phyloP scores from a whole-genome alignment of 805 yeast genomes.

The Yarrowia sp. region DNA sequence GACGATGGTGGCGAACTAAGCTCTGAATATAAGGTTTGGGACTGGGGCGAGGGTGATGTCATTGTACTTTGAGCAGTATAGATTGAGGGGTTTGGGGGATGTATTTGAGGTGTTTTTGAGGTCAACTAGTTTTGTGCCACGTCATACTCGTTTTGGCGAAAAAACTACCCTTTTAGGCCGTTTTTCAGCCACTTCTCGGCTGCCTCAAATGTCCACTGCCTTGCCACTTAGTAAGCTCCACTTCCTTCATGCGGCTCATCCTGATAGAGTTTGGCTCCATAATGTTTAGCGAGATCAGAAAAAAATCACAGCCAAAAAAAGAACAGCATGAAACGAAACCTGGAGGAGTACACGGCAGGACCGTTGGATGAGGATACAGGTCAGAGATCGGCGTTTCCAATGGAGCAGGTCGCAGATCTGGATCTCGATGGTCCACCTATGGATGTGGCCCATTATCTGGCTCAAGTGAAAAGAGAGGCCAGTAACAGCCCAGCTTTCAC shows the following conservation, averaged over 20 bases:
- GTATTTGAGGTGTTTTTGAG: neutral
- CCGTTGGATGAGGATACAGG: constrained; percentile 36
- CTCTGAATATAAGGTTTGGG: neutral
- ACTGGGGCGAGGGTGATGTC: neutral
- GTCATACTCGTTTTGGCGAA: neutral
- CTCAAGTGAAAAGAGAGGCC: constrained; percentile 11
- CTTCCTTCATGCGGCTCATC: too few species aligned
- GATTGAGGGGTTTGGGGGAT: neutral
- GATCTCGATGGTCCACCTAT: neutral
- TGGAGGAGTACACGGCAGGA: constrained; percentile 30
- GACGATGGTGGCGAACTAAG: constrained; percentile 18
- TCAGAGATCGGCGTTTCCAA: constrained; percentile 39
- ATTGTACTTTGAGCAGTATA: neutral
- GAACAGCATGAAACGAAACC: constrained; percentile 7
- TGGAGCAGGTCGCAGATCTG: constrained; percentile 16
- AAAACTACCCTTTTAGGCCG: too few species aligned
- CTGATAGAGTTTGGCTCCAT: too few species aligned
- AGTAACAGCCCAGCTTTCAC: constrained; percentile 5
- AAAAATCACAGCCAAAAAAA: neutral
- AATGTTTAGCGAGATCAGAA: too few species aligned
- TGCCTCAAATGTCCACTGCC: too few species aligned
- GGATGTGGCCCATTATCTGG: constrained; percentile 17
- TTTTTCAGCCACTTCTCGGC: too few species aligned
- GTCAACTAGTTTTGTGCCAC: too few species aligned
- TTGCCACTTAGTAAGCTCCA: too few species aligned